phyloP scores from a whole-genome alignment of 768 basidiomycete species.

The Trametes cinnabarina region DNA sequence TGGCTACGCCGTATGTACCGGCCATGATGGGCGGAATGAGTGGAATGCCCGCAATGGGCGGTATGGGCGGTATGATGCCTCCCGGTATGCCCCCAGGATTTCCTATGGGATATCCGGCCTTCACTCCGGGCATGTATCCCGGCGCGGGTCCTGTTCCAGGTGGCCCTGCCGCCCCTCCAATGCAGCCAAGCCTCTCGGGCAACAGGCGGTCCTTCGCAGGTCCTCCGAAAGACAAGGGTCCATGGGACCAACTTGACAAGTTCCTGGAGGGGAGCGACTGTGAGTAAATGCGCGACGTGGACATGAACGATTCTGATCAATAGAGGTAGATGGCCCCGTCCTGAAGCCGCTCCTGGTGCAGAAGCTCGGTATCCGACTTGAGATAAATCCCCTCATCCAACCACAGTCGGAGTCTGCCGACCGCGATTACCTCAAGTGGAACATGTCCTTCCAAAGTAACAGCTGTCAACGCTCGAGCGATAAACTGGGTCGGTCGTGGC shows the following conservation, averaged over 20 bases:
- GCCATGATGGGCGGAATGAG: slow-evolving; percentile 17
- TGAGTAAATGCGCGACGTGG: slow-evolving; percentile 26
- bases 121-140: slow-evolving; percentile 1
- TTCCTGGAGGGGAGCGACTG: slow-evolving; percentile 44
- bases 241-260: slow-evolving; percentile 30
- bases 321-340: slow-evolving; percentile 62
- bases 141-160: not conserved
- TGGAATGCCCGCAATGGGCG: not conserved
- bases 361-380: slow-evolving; percentile 45
- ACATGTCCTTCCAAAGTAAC: slow-evolving; percentile 65
- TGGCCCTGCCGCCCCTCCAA: slow-evolving; percentile 10
- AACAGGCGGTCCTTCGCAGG: not conserved
- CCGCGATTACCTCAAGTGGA: slow-evolving; percentile 62
- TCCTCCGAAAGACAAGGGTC: slow-evolving; percentile 13
- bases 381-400: slow-evolving; percentile 61
- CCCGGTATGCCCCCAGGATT: not conserved
- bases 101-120: slow-evolving; percentile 7
- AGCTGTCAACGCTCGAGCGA: slow-evolving; percentile 66
- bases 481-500: slow-evolving; percentile 59
- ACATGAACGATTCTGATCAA: slow-evolving; percentile 9
- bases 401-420: slow-evolving; percentile 40
- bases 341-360: slow-evolving; percentile 57
- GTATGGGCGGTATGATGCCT: slow-evolving; percentile 23
- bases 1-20: slow-evolving; percentile 12
- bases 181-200: slow-evolving; percentile 20